These are phyloP conservation scores for Mycena haematopus DNA, from an alignment of 768 basidiomycete species.

Conservation along the genomic window DNA sequence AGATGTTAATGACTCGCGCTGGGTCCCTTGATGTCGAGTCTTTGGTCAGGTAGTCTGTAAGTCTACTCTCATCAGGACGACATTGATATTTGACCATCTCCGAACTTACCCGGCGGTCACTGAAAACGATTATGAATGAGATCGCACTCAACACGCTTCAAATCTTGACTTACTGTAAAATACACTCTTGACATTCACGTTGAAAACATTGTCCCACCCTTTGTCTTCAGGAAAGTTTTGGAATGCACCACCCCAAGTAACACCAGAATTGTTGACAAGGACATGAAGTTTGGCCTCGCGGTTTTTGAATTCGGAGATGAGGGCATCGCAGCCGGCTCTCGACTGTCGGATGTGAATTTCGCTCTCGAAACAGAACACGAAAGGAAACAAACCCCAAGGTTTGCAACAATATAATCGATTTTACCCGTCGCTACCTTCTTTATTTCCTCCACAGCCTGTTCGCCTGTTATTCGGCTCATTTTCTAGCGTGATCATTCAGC, in stretches of 20 bases:
- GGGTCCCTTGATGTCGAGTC: conserved; percentile 69
- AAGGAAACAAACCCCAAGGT: conserved; percentile 65
- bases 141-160: background rate
- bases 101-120: conserved; percentile 58
- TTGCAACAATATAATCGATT: conserved; percentile 76
- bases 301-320: conserved; percentile 71
- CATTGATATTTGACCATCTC: no score
- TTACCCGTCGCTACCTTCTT: conserved; percentile 65
- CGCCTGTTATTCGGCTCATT: background rate
- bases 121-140: conserved; percentile 31
- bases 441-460: conserved; percentile 61
- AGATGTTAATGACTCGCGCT: conserved; percentile 82
- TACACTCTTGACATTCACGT: conserved; percentile 84
- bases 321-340: conserved; percentile 79
- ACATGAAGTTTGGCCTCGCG: conserved; percentile 79
- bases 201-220: conserved; percentile 86
- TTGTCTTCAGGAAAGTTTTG: conserved; percentile 77
- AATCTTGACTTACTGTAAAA: conserved; percentile 76
- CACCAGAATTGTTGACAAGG: conserved; percentile 85
- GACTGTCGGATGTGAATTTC: conserved; percentile 46
- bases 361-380: background rate
- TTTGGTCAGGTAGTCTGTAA: conserved; percentile 71
- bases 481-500: background rate
- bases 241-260: conserved; percentile 78
- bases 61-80: conserved; percentile 33